Evolutionary conservation across 306 rosid genomes (phyloP).

Genomic region (Abrus pulchellus): DNA sequence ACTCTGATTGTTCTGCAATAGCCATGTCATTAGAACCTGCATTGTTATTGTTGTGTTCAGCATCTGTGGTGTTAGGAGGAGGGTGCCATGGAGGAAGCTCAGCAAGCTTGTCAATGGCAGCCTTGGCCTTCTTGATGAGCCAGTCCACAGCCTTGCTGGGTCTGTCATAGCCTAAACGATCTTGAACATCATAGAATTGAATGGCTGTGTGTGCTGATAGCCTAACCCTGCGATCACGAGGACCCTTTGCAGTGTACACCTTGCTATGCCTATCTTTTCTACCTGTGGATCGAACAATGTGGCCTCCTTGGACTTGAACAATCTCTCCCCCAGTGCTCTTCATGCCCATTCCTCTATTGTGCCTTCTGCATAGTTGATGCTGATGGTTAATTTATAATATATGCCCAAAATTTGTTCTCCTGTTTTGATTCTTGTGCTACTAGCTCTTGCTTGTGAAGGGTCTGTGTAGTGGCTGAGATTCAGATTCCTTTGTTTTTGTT

Average conservation of each 20-base stretch:
- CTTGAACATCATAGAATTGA: conserved; percentile 91
- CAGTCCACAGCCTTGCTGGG: conserved; percentile 94
- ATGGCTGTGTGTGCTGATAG: conserved; percentile 91
- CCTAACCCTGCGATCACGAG: conserved; percentile 81
- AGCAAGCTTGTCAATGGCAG: conserved; percentile 81
- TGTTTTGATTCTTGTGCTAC: conserved; percentile 46
- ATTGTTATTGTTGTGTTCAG: conserved; percentile 32
- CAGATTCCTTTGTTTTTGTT: conserved; percentile 56
- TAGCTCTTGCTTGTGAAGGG: conserved; percentile 15
- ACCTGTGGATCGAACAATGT: conserved; percentile 87
- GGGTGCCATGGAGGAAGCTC: conserved; percentile 90
- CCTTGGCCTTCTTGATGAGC: conserved; percentile 87
- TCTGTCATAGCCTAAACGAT: conserved; percentile 84
- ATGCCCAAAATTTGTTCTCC: conserved; percentile 46
- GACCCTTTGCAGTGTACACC: conserved; percentile 84
- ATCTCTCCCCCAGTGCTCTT: conserved; percentile 83
- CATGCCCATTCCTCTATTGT: conserved; percentile 69
- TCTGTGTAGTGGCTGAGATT: conserved; percentile 37
- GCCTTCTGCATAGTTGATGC: conserved; percentile 51
- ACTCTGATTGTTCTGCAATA: conserved; percentile 68
- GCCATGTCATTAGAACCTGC: conserved; percentile 56
- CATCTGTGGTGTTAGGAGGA: conserved; percentile 20
- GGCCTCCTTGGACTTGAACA: conserved; percentile 90
- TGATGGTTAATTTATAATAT: neutral
- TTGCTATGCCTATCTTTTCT: conserved; percentile 85